These are phyloP conservation scores for Clavispora asparagi DNA, from an alignment of 805 yeast genomes.

Conservation along the genomic window DNA sequence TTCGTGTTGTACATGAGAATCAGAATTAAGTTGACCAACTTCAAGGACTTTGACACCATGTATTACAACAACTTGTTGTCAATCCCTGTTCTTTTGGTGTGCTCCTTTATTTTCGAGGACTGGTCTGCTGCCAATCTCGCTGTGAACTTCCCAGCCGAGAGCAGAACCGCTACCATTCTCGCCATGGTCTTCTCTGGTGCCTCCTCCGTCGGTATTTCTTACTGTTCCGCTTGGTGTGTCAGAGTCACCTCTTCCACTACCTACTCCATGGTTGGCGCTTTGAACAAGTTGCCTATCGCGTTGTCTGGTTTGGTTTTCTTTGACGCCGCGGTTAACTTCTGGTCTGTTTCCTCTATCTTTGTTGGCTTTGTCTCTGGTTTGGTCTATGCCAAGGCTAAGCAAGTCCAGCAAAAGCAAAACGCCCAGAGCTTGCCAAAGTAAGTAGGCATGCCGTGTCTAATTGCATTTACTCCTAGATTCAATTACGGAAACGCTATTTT, in stretches of 20 bases:
- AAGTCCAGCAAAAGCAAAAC: slow-evolving; percentile 64
- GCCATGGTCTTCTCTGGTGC: slow-evolving; percentile 92
- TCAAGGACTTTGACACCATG: slow-evolving; percentile 95
- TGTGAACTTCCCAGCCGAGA: slow-evolving; percentile 70
- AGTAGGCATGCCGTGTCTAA: not conserved
- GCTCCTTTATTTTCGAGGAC: slow-evolving; percentile 81
- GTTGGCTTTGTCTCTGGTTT: slow-evolving; percentile 94
- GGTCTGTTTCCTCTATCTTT: slow-evolving; percentile 84
- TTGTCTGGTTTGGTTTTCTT: slow-evolving; percentile 91
- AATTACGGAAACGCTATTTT: not conserved
- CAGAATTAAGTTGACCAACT: slow-evolving; percentile 94
- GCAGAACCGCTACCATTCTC: slow-evolving; percentile 61
- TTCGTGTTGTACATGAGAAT: slow-evolving; percentile 95
- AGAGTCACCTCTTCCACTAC: slow-evolving; percentile 98
- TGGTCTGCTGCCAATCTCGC: slow-evolving; percentile 82
- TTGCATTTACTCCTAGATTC: not conserved
- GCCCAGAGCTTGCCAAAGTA: slow-evolving; percentile 26
- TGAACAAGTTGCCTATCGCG: slow-evolving; percentile 97
- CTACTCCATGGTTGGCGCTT: slow-evolving; percentile 98
- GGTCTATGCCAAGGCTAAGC: slow-evolving; percentile 93
- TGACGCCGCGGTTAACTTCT: slow-evolving; percentile 91
- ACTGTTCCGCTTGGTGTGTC: slow-evolving; percentile 99
- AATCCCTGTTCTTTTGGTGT: slow-evolving; percentile 76
- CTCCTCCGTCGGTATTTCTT: slow-evolving; percentile 93
- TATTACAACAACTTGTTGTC: slow-evolving; percentile 94